These are phyloP conservation scores for Zygoascus sp. DNA, from an alignment of 1,139 yeast species.

Conservation along the genomic window DNA sequence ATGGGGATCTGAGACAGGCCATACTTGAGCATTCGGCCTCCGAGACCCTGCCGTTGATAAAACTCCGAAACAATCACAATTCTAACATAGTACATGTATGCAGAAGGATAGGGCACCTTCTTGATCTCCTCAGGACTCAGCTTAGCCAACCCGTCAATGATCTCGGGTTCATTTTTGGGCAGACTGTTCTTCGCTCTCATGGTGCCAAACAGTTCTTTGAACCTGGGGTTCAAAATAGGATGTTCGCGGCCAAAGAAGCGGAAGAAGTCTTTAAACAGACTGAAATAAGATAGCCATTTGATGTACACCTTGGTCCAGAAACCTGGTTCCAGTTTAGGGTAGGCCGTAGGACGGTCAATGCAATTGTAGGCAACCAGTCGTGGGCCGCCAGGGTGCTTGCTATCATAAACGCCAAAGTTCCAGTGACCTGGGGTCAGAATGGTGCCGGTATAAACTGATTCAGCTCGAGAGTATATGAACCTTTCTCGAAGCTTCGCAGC, in stretches of 20 bases:
- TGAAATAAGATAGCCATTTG: background rate
- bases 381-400: slow-evolving; percentile 3
- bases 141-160: slow-evolving; percentile 3
- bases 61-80: slow-evolving; percentile 1
- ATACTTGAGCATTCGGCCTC: background rate
- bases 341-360: slow-evolving; percentile 1
- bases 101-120: background rate
- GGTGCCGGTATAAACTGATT: background rate
- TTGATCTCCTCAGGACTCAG: slow-evolving; percentile 2
- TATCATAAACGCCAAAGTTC: slow-evolving; percentile 5
- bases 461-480: slow-evolving; percentile 5
- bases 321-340: background rate
- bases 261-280: slow-evolving; percentile 1
- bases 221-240: background rate
- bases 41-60: slow-evolving; percentile 7
- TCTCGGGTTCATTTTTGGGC: background rate
- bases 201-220: background rate
- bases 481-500: slow-evolving; percentile 1
- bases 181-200: background rate
- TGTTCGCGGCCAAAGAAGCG: slow-evolving; percentile 1
- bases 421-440: background rate
- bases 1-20: background rate
- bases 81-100: slow-evolving; percentile 3
- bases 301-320: slow-evolving; percentile 5
- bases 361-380: background rate